Evolutionary conservation across 2,329 filamentous ascomycete species (phyloP), one percentile per base, ranked within the genome.

Genomic region (Pseudogymnoascus sp.): DNA sequence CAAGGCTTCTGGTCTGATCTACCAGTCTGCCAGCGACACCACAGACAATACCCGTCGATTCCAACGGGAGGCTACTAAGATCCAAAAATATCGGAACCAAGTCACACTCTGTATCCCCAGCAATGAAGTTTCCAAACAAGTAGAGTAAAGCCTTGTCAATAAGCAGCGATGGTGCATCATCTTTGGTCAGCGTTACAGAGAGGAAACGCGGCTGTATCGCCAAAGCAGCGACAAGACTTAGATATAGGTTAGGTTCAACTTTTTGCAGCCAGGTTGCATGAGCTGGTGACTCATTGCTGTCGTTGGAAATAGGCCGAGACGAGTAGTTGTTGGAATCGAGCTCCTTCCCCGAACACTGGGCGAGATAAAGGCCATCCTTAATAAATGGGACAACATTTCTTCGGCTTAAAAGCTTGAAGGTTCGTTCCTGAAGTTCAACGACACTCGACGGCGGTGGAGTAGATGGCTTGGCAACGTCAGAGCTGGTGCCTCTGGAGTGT

Each of bases 21-120:
- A 92, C 89, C 28, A 97, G 80, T 63, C 87, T 83, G 26, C 92
- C 91, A 0, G 93, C 93, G 1, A 99, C 91, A 28, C 95, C 93
- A 69, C 93, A 97, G 3, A 99, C 91, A 64, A 99, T 97, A 21
- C 93, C 93, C 0, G 93, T 96, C 7, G 91, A 92, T 74, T 96
- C 91, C 44, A 93, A 82, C 0, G 93, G 90, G 42, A 97, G 78
- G 44, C 85, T 86, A 19, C 85, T 86, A 26, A 99, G 81, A 70
- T 97, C 91, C 3, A 99, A 82, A 64, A 92, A 93, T 69, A 99
- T 95, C 1, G 95, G 92, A 1, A 96, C 85, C 35, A 93, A 80
- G 64, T 85, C 85, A 68, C 87, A 87, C 62, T 86, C 86, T 57
- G 84, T 90, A 65, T 87, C 83, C 11, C 91, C 92, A 0, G 96